Percentiles rank a stretch among this genome's conserved stretches.
Evolutionary conservation across 1,284 basidiomycete species (phyloP).

Genomic region (Limonomyces culmigenus): DNA sequence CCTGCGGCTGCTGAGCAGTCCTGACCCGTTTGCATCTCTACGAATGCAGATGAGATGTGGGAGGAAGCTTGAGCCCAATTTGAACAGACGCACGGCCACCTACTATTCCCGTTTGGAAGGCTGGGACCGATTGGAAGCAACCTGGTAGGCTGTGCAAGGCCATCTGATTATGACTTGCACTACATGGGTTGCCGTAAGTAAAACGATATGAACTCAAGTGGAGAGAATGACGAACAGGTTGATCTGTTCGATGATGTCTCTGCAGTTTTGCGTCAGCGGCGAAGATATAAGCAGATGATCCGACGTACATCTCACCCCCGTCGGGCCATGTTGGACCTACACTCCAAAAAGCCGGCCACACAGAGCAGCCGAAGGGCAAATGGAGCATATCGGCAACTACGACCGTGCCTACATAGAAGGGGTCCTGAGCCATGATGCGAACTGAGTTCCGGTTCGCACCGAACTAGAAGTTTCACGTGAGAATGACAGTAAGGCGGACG

Average conservation of each 20-base stretch:
- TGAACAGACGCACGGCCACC: neutral
- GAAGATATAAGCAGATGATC: neutral
- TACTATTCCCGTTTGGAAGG: neutral
- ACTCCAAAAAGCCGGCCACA: slow-evolving; percentile 37
- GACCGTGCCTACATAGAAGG: slow-evolving; percentile 6
- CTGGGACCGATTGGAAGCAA: neutral
- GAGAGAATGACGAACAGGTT: slow-evolving; percentile 14
- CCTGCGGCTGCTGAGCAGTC: neutral
- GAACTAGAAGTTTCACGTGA: neutral
- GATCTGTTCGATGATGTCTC: slow-evolving; percentile 42
- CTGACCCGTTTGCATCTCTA: neutral
- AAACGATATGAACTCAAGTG: neutral
- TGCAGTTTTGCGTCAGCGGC: slow-evolving; percentile 24
- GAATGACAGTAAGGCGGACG: slow-evolving; percentile 9
- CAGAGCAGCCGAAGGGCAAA: slow-evolving; percentile 9
- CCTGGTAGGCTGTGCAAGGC: slow-evolving; percentile 15
- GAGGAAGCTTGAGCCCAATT: neutral
- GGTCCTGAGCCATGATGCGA: slow-evolving; percentile 7
- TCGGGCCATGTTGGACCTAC: slow-evolving; percentile 23
- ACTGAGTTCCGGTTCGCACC: slow-evolving; percentile 2
- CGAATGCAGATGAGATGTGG: neutral
- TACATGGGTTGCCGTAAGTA: neutral
- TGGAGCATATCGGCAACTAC: slow-evolving; percentile 8
- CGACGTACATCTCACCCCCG: neutral
- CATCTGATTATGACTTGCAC: slow-evolving; percentile 28